These are phyloP conservation scores for Stephania cephalantha DNA, from an alignment of 164 flowering plant genomes.

Conservation along the genomic window DNA sequence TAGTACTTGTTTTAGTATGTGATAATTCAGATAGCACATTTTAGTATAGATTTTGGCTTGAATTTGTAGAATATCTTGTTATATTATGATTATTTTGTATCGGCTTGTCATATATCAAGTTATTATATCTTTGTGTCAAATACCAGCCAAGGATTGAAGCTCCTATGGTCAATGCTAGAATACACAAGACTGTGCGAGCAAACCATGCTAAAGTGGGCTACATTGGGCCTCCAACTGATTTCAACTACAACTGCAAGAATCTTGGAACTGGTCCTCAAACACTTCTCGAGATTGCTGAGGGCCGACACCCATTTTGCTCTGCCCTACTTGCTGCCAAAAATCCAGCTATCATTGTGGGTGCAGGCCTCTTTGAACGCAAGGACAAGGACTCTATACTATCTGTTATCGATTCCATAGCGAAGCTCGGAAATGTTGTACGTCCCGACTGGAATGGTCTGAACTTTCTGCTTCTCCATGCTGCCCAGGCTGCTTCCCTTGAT, in stretches of 20 bases:
- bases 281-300: conserved; percentile 75
- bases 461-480: conserved; percentile 78
- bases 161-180: conserved; percentile 99
- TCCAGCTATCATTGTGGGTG: conserved; percentile 84
- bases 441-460: conserved; percentile 96
- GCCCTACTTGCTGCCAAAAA: conserved; percentile 66
- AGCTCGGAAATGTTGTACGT: conserved; percentile 49
- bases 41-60: background rate
- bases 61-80: background rate
- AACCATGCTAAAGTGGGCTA: conserved; percentile 90
- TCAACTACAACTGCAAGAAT: conserved; percentile 79
- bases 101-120: background rate
- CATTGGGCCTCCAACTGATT: conserved; percentile 78
- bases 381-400: conserved; percentile 77
- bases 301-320: conserved; percentile 72
- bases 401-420: conserved; percentile 62
- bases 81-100: background rate
- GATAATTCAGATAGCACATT: background rate
- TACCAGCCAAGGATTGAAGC: conserved; percentile 97
- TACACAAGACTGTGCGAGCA: conserved; percentile 75
- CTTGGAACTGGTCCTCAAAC: conserved; percentile 87
- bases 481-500: conserved; percentile 96
- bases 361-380: conserved; percentile 73
- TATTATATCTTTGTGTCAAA: conserved; percentile 2
- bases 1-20: too few relatives aligned